Base-by-base conservation (phyloP, 495 filamentous ascomycete species). In the Penicillium tannophilum region DNA sequence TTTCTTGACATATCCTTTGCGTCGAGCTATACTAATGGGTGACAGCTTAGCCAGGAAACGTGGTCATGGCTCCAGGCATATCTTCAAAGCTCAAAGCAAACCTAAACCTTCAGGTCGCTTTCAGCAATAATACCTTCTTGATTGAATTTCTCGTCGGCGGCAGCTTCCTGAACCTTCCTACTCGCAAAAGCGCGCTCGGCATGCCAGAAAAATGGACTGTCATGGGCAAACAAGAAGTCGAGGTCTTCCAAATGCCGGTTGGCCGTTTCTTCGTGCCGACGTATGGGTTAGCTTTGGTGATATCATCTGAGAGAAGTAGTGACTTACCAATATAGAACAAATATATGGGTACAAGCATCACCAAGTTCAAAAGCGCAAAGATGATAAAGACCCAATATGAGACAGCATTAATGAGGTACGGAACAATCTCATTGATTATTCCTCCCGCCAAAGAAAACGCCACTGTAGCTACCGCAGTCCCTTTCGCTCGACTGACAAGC, bases 361-460 rank as follows among this genome's bases (percentile, higher is more conserved):
- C 66, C 31, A 80, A 64, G 45, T 80, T 81, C 7, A 79, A 63
- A 10, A 72, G 67, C 26, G 74, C 77, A 47, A 81, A 79, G 19
- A 82, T 60, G 43, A 81, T 72, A 49, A 79, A 73, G 4, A 78
- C 80, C 50, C 77, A 72, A 47, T 69, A 74, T 30, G 64, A 63
- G 52, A 75, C 68, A 4, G 75, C 68, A 24, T 72, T 63, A 48
- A 77, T 76, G 24, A 76, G 67, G 57, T 78, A 78, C 11, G 75
- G 76, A 45, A 75, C 73, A 55, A 79, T 72, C 59, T 74, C 65
- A 30, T 72, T 73, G 46, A 77, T 73, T 35, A 70, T 68, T 23
- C 76, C 76, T 12, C 76, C 76, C 23, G 76, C 79, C 56, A 82
- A 72, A 2, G 79, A 77, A 72, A 78, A 80, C 26, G 76, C 76